Evolutionary conservation across 164 flowering plant genomes (phyloP).

Genomic region (Platanus orientalis): DNA sequence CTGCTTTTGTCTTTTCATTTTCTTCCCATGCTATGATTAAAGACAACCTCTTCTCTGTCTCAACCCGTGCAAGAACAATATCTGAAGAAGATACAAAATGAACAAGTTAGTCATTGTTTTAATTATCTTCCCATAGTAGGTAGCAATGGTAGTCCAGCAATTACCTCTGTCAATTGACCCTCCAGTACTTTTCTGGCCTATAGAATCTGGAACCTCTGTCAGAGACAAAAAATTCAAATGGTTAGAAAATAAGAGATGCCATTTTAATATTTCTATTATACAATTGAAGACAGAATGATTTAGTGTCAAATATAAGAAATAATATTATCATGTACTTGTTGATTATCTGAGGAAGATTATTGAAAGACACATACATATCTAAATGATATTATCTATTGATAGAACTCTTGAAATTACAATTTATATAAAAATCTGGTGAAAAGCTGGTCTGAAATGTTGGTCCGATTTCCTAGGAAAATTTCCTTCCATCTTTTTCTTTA

Average conservation of each 20-base stretch:
- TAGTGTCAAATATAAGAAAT: too few relatives aligned
- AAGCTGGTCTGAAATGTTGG: too few relatives aligned
- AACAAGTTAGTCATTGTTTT: background rate
- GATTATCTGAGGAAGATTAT: too few relatives aligned
- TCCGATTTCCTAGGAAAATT: too few relatives aligned
- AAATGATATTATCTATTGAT: too few relatives aligned
- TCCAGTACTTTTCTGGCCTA: slow-evolving; percentile 21
- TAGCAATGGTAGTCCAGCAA: background rate
- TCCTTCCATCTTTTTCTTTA: too few relatives aligned
- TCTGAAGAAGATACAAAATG: slow-evolving; percentile 20
- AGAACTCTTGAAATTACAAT: too few relatives aligned
- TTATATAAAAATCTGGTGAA: too few relatives aligned
- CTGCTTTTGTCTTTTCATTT: slow-evolving; percentile 46
- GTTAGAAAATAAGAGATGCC: background rate
- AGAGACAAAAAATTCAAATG: background rate
- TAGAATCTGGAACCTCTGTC: slow-evolving; percentile 17
- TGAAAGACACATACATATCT: background rate
- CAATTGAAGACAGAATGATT: too few relatives aligned
- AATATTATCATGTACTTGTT: too few relatives aligned
- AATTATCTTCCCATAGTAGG: background rate
- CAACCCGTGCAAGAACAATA: slow-evolving; percentile 33
- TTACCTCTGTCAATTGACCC: too few relatives aligned
- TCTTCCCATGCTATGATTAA: slow-evolving; percentile 71
- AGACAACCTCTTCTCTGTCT: too few relatives aligned
- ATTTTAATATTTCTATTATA: background rate